phyloP scores from a whole-genome alignment of 345 rosid genomes.

The Eutrema japonicum region DNA sequence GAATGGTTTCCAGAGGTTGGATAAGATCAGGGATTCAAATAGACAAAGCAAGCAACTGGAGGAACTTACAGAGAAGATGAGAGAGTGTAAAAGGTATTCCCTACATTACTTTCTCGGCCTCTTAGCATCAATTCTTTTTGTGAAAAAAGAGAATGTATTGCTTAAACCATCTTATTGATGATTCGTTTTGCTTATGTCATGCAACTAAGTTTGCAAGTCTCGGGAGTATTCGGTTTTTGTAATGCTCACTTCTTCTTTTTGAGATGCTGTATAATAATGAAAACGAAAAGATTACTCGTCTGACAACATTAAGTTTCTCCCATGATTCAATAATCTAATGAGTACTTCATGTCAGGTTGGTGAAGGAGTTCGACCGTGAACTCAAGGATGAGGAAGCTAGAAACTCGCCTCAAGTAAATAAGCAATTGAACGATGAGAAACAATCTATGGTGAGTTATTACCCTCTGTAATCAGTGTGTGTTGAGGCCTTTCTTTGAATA shows the following conservation, averaged over 20 bases:
- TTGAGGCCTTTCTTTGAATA: not conserved
- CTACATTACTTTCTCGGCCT: not conserved
- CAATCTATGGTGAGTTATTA: conserved; percentile 82
- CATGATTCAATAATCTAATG: not conserved
- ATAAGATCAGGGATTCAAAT: conserved; percentile 88
- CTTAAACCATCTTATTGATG: not conserved
- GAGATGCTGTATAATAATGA: not conserved
- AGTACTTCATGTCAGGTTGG: conserved; percentile 59
- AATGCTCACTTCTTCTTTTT: not conserved
- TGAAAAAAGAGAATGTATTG: not conserved
- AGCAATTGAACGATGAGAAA: conserved; percentile 93
- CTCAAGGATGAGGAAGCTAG: conserved; percentile 79
- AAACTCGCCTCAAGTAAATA: conserved; percentile 81
- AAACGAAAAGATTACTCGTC: not conserved
- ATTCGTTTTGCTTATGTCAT: not conserved
- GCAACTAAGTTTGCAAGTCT: not conserved
- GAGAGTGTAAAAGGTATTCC: conserved; percentile 90
- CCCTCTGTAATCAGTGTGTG: not conserved
- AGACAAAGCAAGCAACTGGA: conserved; percentile 97
- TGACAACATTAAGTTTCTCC: not conserved
- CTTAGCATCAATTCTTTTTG: not conserved
- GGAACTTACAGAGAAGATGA: conserved; percentile 93
- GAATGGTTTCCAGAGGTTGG: conserved; percentile 98
- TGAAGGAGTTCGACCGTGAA: conserved; percentile 91
- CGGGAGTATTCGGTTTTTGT: not conserved